These are phyloP conservation scores for Cryptosporidium andersoni DNA, from an alignment of 169 alveolate genomes.

Conservation along the genomic window DNA sequence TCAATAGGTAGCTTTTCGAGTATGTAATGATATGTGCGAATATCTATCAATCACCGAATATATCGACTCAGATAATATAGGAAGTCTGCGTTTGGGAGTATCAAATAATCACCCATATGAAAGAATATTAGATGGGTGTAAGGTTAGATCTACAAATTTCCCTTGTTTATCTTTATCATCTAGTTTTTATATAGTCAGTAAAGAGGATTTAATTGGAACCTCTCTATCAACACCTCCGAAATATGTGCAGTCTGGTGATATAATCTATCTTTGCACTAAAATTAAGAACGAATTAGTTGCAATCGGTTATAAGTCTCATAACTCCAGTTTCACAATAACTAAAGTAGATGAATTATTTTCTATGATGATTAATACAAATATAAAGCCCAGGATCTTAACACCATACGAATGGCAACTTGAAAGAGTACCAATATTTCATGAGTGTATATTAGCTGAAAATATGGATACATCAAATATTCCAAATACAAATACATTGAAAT, in stretches of 20 bases:
- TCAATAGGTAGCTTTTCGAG: conserved; percentile 27
- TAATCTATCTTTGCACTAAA: conserved; percentile 4
- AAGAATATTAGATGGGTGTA: too few relatives aligned
- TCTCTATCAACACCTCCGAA: not conserved
- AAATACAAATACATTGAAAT: conserved; percentile 34
- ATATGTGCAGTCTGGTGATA: conserved; percentile 37
- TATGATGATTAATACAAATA: not conserved
- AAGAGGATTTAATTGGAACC: too few relatives aligned
- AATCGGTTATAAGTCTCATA: conserved; percentile 20
- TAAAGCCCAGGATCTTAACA: not conserved
- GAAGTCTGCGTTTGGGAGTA: too few relatives aligned
- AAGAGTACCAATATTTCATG: conserved; percentile 14
- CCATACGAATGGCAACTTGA: conserved; percentile 41
- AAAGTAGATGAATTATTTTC: conserved; percentile 6
- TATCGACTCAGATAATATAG: not conserved
- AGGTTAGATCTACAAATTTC: not conserved
- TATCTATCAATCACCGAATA: conserved; percentile 31
- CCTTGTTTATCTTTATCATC: too few relatives aligned
- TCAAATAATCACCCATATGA: too few relatives aligned
- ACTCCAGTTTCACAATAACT: not conserved
- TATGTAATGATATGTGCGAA: conserved; percentile 46
- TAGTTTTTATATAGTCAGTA: too few relatives aligned
- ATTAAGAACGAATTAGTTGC: conserved; percentile 5
- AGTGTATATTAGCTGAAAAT: not conserved
- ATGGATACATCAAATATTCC: not conserved